phyloP scores from a whole-genome alignment of 2,329 filamentous ascomycete species.

The Talaromyces sp. region DNA sequence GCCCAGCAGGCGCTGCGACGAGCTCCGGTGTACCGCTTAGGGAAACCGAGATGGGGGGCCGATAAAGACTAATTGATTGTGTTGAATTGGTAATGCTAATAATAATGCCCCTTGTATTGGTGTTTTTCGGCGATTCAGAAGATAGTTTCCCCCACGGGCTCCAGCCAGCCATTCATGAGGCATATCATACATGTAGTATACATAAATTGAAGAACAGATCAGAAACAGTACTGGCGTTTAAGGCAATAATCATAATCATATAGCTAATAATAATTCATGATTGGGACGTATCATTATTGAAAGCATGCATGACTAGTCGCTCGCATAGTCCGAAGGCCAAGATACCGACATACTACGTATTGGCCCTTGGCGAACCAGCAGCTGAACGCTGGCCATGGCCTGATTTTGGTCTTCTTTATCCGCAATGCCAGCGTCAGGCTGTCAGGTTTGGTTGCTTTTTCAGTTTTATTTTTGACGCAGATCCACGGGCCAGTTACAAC shows the following conservation, averaged over 20 bases:
- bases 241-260: neutral
- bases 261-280: neutral
- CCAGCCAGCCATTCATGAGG: neutral
- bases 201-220: neutral
- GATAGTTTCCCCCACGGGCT: neutral
- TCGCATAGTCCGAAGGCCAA: neutral
- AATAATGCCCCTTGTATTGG: neutral
- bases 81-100: neutral
- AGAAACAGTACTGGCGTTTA: neutral
- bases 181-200: neutral
- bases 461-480: neutral
- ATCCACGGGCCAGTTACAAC: too few relatives aligned
- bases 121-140: too few relatives aligned
- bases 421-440: neutral
- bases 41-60: neutral
- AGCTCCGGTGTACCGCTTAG: constrained; percentile 11
- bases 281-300: neutral
- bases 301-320: neutral
- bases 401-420: neutral
- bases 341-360: neutral
- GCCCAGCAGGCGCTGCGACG: neutral
- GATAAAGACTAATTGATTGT: neutral
- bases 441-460: neutral
- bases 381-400: neutral
- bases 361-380: neutral